Evolutionary conservation across 2,329 filamentous ascomycete species (phyloP).

Genomic region (Ophiostoma tasmaniense): DNA sequence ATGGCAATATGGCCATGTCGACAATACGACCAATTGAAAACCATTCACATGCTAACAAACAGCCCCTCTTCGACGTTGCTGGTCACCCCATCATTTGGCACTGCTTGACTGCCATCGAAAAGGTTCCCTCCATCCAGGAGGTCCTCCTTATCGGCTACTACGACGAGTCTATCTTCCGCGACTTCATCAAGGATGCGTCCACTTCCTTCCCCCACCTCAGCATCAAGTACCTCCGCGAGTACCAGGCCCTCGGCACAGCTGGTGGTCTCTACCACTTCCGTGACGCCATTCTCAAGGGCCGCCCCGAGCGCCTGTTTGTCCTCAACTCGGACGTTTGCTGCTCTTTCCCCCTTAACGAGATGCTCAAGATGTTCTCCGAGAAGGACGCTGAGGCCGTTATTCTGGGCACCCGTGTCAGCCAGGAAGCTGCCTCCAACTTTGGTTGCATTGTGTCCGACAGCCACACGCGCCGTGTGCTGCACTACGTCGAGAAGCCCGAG

Average conservation of each 20-base stretch:
- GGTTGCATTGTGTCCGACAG: conserved; percentile 94
- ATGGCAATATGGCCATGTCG: neutral
- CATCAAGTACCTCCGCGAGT: conserved; percentile 95
- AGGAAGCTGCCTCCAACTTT: conserved; percentile 91
- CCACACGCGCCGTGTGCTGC: conserved; percentile 88
- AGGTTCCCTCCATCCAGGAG: conserved; percentile 84
- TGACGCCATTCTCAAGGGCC: conserved; percentile 94
- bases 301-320: conserved; percentile 91
- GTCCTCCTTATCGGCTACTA: conserved; percentile 99
- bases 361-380: conserved; percentile 89
- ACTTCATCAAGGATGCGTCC: conserved; percentile 90
- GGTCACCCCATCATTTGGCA: conserved; percentile 98
- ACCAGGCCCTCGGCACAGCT: conserved; percentile 89
- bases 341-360: conserved; percentile 90
- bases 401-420: conserved; percentile 80
- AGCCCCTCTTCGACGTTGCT: conserved; percentile 97
- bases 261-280: conserved; percentile 98
- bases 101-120: conserved; percentile 84
- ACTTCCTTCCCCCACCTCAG: conserved; percentile 78
- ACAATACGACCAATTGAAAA: neutral
- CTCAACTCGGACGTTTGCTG: conserved; percentile 98
- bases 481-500: conserved; percentile 99
- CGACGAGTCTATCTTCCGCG: conserved; percentile 91
- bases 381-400: conserved; percentile 96
- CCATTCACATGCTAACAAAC: conserved; percentile 10